phyloP scores from a whole-genome alignment of 495 filamentous ascomycete genomes.

The Trypethelium eluteriae region DNA sequence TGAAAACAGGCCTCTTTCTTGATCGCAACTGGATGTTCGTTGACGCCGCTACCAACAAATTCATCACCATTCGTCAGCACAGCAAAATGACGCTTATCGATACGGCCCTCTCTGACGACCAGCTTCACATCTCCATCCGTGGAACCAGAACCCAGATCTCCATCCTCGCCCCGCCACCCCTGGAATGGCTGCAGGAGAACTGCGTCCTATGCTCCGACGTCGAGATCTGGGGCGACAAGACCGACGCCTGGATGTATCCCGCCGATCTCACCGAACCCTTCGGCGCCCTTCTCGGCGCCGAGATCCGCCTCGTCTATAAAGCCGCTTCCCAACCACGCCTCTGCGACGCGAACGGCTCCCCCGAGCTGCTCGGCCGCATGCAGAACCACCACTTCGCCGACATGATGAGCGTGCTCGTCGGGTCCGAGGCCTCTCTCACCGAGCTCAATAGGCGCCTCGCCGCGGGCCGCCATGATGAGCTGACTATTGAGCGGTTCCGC shows the following conservation, averaged over 20 bases:
- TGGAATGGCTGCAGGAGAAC: constrained; percentile 33
- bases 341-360: constrained; percentile 28
- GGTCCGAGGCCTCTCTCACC: constrained; percentile 36
- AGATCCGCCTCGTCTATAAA: constrained; percentile 37
- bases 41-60: constrained; percentile 29
- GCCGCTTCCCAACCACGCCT: constrained; percentile 31
- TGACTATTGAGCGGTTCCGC: constrained; percentile 41
- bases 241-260: constrained; percentile 31
- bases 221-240: constrained; percentile 35
- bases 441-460: constrained; percentile 36
- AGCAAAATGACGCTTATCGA: constrained; percentile 38
- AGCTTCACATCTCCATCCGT: constrained; percentile 26
- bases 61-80: constrained; percentile 37
- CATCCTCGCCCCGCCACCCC: constrained; percentile 34
- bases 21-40: constrained; percentile 42
- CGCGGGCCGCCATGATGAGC: constrained; percentile 22
- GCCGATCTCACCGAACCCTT: constrained; percentile 29
- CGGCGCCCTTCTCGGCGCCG: constrained; percentile 32
- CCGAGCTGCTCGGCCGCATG: constrained; percentile 29
- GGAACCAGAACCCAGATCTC: constrained; percentile 21
- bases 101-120: constrained; percentile 27
- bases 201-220: constrained; percentile 23
- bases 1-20: constrained; percentile 34
- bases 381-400: constrained; percentile 32
- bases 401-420: constrained; percentile 36